Evolutionary conservation across 169 alveolate genomes (phyloP).

Genomic region (Plasmodium gonderi): DNA sequence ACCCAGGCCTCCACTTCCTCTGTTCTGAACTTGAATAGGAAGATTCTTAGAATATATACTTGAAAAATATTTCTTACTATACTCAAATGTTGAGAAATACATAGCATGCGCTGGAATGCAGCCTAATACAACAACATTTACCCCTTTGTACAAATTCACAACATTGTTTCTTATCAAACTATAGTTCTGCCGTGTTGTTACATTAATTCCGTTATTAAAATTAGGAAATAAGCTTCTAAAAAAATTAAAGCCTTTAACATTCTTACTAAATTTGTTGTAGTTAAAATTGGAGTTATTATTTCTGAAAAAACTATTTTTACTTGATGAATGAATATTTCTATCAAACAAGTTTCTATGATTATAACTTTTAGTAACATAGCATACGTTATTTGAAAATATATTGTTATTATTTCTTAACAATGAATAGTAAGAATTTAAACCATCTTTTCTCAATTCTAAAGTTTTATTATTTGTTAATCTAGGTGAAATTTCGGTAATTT

Average conservation of each 20-base stretch:
- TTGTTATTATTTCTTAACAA: conserved; percentile 6
- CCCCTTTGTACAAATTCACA: conserved; percentile 91
- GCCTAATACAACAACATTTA: conserved; percentile 94
- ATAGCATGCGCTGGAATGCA: conserved; percentile 99
- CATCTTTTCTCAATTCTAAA: not conserved
- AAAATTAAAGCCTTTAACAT: conserved; percentile 17
- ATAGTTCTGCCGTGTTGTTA: conserved; percentile 38
- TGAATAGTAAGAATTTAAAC: not conserved
- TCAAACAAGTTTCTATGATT: conserved; percentile 12
- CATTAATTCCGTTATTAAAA: conserved; percentile 4
- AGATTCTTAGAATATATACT: conserved; percentile 11
- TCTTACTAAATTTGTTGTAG: not conserved
- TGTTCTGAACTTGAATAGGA: not conserved
- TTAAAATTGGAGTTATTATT: not conserved
- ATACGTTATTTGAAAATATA: conserved; percentile 21
- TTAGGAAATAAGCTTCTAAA: conserved; percentile 2
- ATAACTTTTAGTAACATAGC: conserved; percentile 23
- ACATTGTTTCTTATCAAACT: conserved; percentile 83
- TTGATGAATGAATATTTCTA: conserved; percentile 32
- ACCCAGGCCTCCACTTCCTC: not conserved
- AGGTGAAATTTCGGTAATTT: not conserved
- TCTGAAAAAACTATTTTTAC: not conserved
- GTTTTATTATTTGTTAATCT: not conserved
- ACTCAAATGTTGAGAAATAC: conserved; percentile 85
- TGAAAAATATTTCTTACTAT: conserved; percentile 45